phyloP scores from a whole-genome alignment of 441 rosid species.

The Pelargonium citronellum region DNA sequence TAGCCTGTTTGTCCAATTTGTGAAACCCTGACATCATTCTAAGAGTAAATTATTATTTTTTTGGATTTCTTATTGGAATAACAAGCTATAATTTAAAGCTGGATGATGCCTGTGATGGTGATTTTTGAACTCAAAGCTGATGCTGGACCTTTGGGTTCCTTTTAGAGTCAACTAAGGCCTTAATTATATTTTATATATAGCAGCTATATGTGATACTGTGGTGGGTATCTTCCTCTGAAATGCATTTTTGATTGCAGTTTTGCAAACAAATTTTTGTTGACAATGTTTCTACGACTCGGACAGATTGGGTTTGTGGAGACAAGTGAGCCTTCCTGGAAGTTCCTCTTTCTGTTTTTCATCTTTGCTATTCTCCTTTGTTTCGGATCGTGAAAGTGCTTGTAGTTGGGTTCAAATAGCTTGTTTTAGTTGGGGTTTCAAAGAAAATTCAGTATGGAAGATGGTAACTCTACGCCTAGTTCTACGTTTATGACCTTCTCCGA shows the following conservation, averaged over 20 bases:
- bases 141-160: conserved; percentile 25
- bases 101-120: conserved; percentile 21
- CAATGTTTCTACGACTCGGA: conserved; percentile 55
- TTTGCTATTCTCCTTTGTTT: conserved; percentile 46
- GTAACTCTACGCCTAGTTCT: conserved; percentile 39
- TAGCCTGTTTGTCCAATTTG: neutral
- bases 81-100: conserved; percentile 24
- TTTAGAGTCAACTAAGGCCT: conserved; percentile 8
- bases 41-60: conserved; percentile 9
- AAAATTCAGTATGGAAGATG: conserved; percentile 46
- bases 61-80: conserved; percentile 17
- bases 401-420: conserved; percentile 27
- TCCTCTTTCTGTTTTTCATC: conserved; percentile 60
- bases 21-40: conserved; percentile 5
- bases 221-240: conserved; percentile 46
- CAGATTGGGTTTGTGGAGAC: conserved; percentile 47
- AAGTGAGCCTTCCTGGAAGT: conserved; percentile 57
- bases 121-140: conserved; percentile 25
- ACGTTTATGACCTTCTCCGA: conserved; percentile 36
- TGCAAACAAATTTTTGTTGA: conserved; percentile 49
- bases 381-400: conserved; percentile 43
- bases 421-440: conserved; percentile 19
- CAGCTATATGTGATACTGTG: conserved; percentile 25
- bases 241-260: conserved; percentile 54
- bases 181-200: conserved; percentile 13